Percentiles rank a stretch among this genome's conserved stretches.
Evolutionary conservation across 2,329 filamentous ascomycete species (phyloP).

Genomic region (Arthrocladium fulminans): DNA sequence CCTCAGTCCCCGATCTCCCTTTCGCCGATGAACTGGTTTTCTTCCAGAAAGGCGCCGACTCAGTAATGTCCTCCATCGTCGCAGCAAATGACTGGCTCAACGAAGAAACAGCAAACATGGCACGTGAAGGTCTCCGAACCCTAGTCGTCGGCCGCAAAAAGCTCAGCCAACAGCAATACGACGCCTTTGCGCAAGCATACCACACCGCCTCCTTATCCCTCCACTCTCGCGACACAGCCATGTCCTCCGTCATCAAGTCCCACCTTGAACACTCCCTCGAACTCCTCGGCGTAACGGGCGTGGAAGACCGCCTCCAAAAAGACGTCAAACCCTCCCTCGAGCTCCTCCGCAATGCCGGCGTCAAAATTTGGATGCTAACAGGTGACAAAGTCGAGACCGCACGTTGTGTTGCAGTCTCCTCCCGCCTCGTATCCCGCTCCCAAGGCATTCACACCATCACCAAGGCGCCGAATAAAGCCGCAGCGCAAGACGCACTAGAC

Average conservation of each 20-base stretch:
- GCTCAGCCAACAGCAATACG: conserved; percentile 68
- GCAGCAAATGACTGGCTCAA: conserved; percentile 97
- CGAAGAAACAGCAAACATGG: conserved; percentile 99
- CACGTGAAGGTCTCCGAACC: conserved; percentile 85
- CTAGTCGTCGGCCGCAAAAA: conserved; percentile 90
- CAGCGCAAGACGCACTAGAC: conserved; percentile 79
- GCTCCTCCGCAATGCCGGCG: conserved; percentile 87
- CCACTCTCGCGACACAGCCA: conserved; percentile 67
- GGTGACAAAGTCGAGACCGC: conserved; percentile 98
- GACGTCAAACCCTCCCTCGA: conserved; percentile 95
- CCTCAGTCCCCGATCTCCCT: conserved; percentile 37
- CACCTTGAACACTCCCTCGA: conserved; percentile 84
- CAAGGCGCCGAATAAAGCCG: conserved; percentile 72
- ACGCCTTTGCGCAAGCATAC: conserved; percentile 66
- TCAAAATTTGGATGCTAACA: conserved; percentile 99
- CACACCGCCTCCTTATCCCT: conserved; percentile 74
- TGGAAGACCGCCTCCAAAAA: conserved; percentile 91
- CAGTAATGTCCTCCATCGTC: conserved; percentile 94
- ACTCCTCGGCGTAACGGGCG: conserved; percentile 90
- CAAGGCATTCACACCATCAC: conserved; percentile 94
- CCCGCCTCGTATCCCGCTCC: conserved; percentile 83
- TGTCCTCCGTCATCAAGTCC: conserved; percentile 69
- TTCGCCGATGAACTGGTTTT: conserved; percentile 80
- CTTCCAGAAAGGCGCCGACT: conserved; percentile 96
- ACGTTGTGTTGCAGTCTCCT: conserved; percentile 87